Evolutionary conservation across 176 grass and related monocot species (phyloP), one percentile per base, ranked within the genome.

Genomic region (Musa beccarii): DNA sequence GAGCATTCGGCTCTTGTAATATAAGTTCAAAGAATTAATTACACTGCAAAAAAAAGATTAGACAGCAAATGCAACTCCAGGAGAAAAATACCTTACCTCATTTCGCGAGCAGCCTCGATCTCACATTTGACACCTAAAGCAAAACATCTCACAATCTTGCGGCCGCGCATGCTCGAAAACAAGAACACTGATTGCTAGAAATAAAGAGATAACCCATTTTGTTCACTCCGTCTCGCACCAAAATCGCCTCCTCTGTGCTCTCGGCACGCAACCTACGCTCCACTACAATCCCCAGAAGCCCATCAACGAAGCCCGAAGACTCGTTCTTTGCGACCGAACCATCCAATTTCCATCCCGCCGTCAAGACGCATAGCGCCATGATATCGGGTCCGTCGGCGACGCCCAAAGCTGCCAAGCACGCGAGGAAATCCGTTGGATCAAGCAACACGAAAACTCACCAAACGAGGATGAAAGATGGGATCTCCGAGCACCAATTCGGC

Each of bases 321-420:
- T 76, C 79, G n/a, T 81, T 77, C 29, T 71, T 89, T 59, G 43
- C 20, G 13, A 23, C 59, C 1, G n/a, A 65, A 24, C 78, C 69
- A 56, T 85, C 77, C 59, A 10, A 83, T 75, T 97, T 97, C 94
- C 94, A 97, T 11, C 82, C 85, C 49, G 90, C 72, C 16, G 82
- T 80, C 16, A 97, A 85, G 66, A 85, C 84, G 57, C 94, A 97
- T 49, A 97, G 79, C 16, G 94, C 94, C 90, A 89, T 91, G 78
- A 88, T 93, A 63, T 97, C 94, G 23, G 93, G 94, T 19, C 94
- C 94, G 3, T 90, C 94, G 20, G 94, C 93, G 63, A 97, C 84
- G 20, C 94, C 94, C 52, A 98, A 62, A 65, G 88, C 88, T 98
- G 72, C 55, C 65, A 66, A 57, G 8, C 53, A n/a, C 76, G 19